Conservation (phyloP, 768 basidiomycete genomes). For the Russula dissimulans region DNA sequence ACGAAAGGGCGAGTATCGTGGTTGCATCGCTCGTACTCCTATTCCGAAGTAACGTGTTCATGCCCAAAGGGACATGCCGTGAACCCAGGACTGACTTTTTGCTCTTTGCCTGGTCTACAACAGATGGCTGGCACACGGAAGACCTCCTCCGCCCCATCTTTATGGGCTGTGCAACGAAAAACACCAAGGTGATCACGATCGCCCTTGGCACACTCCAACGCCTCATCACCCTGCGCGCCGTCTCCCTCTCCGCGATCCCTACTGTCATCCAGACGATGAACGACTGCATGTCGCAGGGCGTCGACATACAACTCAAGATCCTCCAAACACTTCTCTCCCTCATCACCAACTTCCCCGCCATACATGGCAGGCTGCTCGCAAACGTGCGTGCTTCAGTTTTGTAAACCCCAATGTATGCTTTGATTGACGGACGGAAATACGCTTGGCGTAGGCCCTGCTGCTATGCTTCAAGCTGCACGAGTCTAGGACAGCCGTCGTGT, state of each 20-base stretch:
- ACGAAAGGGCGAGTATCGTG: no score
- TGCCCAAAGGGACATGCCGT: no score
- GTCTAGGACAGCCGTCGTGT: no score
- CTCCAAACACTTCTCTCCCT: constrained; percentile 88
- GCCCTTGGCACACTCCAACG: constrained; percentile 59
- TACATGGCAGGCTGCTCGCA: constrained; percentile 72
- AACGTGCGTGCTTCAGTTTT: constrained; percentile 47
- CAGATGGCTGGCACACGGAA: no score
- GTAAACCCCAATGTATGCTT: not conserved
- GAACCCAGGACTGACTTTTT: no score
- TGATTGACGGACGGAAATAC: not conserved
- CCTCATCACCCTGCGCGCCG: constrained; percentile 78
- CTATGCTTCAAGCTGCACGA: no score
- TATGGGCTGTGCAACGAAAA: no score
- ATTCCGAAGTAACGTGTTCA: no score
- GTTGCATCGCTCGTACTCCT: no score
- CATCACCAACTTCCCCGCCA: constrained; percentile 76
- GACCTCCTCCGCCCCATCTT: no score
- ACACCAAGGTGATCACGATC: no score
- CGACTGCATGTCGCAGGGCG: constrained; percentile 85
- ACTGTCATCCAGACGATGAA: constrained; percentile 76
- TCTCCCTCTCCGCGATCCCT: constrained; percentile 70
- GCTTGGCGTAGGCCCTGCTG: not conserved
- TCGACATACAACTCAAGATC: constrained; percentile 93
- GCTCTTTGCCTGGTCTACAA: no score